Conservation (phyloP, 345 rosid species). For the Camelina laxa region DNA sequence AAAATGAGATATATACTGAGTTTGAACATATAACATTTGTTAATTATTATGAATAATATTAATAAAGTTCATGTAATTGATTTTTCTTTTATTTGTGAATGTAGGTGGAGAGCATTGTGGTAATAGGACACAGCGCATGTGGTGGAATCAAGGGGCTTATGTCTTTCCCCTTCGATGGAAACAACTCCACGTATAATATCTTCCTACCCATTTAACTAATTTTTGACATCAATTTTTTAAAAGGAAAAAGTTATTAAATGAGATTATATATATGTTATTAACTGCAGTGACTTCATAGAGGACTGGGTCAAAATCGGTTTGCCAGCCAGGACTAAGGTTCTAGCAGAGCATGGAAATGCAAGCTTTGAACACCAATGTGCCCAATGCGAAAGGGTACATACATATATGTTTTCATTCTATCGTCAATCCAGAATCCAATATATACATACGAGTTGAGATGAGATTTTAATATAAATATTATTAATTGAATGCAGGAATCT, state of each 20-base stretch:
- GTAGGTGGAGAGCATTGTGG: slow-evolving; percentile 85
- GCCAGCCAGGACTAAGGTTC: slow-evolving; percentile 79
- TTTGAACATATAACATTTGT: not conserved
- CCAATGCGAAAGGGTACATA: slow-evolving; percentile 77
- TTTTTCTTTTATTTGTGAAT: not conserved
- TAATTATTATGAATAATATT: not conserved
- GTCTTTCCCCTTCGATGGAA: slow-evolving; percentile 75
- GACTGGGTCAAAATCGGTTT: slow-evolving; percentile 86
- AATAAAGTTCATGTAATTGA: slow-evolving; percentile 1
- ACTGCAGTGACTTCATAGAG: slow-evolving; percentile 88
- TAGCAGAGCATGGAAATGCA: slow-evolving; percentile 47
- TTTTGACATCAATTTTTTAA: not conserved
- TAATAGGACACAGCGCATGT: slow-evolving; percentile 94
- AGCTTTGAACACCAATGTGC: slow-evolving; percentile 57
- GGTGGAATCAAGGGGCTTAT: slow-evolving; percentile 99
- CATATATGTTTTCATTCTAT: slow-evolving; percentile 10
- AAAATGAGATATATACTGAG: not conserved
- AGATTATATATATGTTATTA: not conserved
- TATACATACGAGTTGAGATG: not conserved
- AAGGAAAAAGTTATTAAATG: not conserved
- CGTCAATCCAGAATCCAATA: slow-evolving; percentile 53
- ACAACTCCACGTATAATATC: slow-evolving; percentile 44
- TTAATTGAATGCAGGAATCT: slow-evolving; percentile 68
- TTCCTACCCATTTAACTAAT: not conserved
- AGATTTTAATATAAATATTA: not conserved